Percentiles rank a stretch among this genome's conserved stretches.
Evolutionary conservation across 257 asterid species (phyloP).

Genomic region (Scutellaria baicalensis): DNA sequence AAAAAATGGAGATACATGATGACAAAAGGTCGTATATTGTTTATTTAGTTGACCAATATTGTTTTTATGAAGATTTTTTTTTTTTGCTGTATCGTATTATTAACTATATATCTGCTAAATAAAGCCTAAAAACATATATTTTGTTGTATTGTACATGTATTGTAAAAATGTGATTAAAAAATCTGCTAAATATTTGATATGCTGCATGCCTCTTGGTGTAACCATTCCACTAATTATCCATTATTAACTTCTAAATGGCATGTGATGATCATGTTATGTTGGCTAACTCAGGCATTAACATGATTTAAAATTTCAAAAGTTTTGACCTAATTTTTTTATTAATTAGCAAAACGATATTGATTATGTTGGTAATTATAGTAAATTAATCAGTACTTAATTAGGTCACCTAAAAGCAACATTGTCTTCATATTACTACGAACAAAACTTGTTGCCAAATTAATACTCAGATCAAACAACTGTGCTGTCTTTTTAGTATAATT

Average conservation of each 20-base stretch:
- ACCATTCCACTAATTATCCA: not conserved
- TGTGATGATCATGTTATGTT: constrained; percentile 5
- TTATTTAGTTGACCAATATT: too few species aligned
- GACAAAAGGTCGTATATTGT: too few species aligned
- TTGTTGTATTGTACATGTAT: too few species aligned
- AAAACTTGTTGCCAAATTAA: not conserved
- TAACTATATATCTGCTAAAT: too few species aligned
- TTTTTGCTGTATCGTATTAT: too few species aligned
- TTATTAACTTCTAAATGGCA: not conserved
- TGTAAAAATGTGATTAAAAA: too few species aligned
- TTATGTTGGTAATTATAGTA: not conserved
- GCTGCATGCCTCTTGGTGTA: constrained; percentile 13
- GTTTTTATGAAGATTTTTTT: too few species aligned
- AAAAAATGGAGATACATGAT: too few species aligned
- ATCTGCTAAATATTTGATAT: too few species aligned
- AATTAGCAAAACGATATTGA: not conserved
- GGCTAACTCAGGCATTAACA: not conserved
- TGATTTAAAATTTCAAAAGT: not conserved
- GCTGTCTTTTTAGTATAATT: too few species aligned
- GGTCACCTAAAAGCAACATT: not conserved
- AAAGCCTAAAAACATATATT: too few species aligned
- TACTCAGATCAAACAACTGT: not conserved
- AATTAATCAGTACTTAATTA: not conserved
- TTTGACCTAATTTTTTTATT: not conserved
- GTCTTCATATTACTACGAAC: not conserved